Evolutionary conservation across 2,329 filamentous ascomycete species (phyloP), one percentile per base, ranked within the genome.

Genomic region (Xylariales sp.): DNA sequence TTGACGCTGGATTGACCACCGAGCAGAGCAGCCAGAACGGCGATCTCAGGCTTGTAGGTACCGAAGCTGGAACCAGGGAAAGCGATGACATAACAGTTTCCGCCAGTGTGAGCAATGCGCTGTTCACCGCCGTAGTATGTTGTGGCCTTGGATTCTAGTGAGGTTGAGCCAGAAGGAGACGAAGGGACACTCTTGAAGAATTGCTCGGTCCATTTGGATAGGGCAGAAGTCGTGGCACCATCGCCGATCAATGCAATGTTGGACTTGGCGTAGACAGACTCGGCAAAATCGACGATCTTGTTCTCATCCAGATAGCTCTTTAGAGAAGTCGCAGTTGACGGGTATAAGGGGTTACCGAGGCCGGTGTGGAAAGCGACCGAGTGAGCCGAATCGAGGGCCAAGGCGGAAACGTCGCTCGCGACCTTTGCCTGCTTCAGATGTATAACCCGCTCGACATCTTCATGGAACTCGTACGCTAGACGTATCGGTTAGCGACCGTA

Each of bases 111-210:
- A 50, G 86, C 75, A 53, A 86, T 86, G 55, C 93, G 88, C 73
- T 95, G 88, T 76, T 98, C 89, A 61, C 93, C 94, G 65, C 93
- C 93, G 60, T 81, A 86, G 81, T 97, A 98, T 69, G 90, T 93
- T 62, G 81, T 78, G 50, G 85, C 73, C 52, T 79, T 67, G 47
- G 72, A 70, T 61, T 80, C 76, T 49, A 85, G 68, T 29, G 69
- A 56, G 52, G 75, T 65, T 56, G 73, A 69, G 59, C 70, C 66
- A 53, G 68, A 64, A 47, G 76, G 61, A 49, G 73, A 65, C 53
- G 72, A 63, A 44, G 83, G 76, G 37, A 86, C 73, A 46, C 76
- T 74, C 63, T 82, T 80, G 76, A 98, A 97, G 78, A 96, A 96
- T 62, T 95, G 82, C 60, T 82, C 80, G 49, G 94, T 83, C 90